Evolutionary conservation across 495 filamentous ascomycete genomes (phyloP), one percentile per base, ranked within the genome.

Genomic region (Bacidia rubella): DNA sequence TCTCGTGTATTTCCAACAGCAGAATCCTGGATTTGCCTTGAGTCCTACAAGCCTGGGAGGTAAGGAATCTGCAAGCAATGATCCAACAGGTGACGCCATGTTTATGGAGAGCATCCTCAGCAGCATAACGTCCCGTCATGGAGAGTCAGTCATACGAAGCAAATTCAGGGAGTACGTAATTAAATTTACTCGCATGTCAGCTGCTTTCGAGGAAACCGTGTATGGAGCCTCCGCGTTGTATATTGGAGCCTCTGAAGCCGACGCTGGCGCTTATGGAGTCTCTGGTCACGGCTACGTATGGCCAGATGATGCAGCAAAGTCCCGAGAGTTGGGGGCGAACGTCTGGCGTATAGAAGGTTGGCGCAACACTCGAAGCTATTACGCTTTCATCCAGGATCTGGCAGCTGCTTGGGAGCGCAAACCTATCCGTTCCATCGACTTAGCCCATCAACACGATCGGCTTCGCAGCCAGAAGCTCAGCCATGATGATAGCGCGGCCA

Each of bases 251-350:
- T 49, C 63, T 20, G 81, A 87, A 55, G 75, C 77, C 47, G 79
- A 81, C 44, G 81, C 84, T 32, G 75, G 79, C 19, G 75, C 74
- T 22, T 66, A 70, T 44, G 67, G 73, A 32, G 69, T 86, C 11
- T 70, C 74, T 22, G 88, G 92, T 2, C 92, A 99, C 65, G 92
- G 92, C 26, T 95, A 93, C 61, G 90, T 99, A 5, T 99, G 93
- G 93, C 66, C 79, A 5, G 86, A 94, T 63, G 87, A 95, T 45
- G 65, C 67, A 10, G 72, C 81, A n/a, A 87, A 85, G 64, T 78
- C 83, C 57, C 80, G 79, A 47, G 93, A 97, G 67, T 74, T 99
- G 22, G 81, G 85, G 5, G 90, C 86, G 1, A 94, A 90, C 25
- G 87, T 93, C 27, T 84, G 83, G 51, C 73, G 92, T 40, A 94